Conservation (phyloP, 75 land plant genomes). For the Cunninghamia lanceolata region DNA sequence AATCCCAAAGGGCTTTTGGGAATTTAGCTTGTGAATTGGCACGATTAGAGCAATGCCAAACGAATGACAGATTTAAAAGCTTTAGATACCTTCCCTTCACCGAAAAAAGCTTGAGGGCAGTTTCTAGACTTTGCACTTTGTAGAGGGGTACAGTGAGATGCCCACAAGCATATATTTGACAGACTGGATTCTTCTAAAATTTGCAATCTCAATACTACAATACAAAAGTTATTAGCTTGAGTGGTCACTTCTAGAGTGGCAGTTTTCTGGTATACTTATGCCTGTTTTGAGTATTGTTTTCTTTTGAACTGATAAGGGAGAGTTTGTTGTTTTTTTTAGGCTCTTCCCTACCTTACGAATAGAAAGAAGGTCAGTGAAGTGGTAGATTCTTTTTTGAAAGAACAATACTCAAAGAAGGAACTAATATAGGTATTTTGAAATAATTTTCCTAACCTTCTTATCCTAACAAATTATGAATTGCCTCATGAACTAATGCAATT, state of each 20-base stretch:
- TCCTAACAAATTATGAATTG: neutral
- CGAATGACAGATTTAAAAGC: too few relatives aligned
- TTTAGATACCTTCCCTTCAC: too few relatives aligned
- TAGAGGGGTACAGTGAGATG: neutral
- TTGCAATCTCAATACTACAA: too few relatives aligned
- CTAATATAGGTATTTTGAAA: constrained; percentile 60
- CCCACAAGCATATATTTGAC: neutral
- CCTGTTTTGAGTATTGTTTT: neutral
- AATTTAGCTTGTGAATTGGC: neutral
- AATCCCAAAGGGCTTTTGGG: neutral
- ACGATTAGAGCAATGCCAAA: neutral
- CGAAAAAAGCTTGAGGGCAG: too few relatives aligned
- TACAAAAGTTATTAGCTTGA: neutral
- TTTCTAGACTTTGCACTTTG: neutral
- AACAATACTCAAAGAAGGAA: constrained; percentile 76
- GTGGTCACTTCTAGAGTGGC: neutral
- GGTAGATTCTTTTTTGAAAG: constrained; percentile 72
- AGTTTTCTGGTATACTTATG: neutral
- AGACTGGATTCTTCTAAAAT: too few relatives aligned
- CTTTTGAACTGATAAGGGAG: neutral
- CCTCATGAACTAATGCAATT: neutral
- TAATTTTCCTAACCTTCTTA: neutral
- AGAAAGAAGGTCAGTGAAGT: constrained; percentile 65
- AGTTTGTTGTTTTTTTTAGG: constrained; percentile 30
- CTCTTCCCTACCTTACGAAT: constrained; percentile 77